Evolutionary conservation across 1,284 basidiomycete genomes (phyloP).

Genomic region (Malassezia arunalokei): DNA sequence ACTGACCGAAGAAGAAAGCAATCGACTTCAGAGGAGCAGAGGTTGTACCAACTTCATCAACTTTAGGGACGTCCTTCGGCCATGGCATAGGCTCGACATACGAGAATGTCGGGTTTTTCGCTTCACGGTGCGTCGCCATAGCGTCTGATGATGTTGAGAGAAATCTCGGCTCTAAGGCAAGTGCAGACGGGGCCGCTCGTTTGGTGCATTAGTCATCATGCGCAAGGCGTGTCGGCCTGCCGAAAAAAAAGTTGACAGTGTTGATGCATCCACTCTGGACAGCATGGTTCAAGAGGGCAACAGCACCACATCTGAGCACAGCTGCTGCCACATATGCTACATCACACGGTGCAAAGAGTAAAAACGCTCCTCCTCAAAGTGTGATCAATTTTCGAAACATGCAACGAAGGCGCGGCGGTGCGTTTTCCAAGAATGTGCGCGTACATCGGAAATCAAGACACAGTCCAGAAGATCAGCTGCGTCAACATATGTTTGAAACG

Average conservation of each 20-base stretch:
- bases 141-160: not conserved
- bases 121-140: conserved; percentile 45
- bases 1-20: conserved; percentile 88
- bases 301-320: not conserved
- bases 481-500: conserved; percentile 8
- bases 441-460: not conserved
- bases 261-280: not conserved
- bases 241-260: not conserved
- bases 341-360: not conserved
- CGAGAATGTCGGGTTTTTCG: conserved; percentile 39
- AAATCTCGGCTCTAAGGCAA: not conserved
- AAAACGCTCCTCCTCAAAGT: conserved; percentile 1
- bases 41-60: conserved; percentile 77
- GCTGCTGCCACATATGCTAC: not conserved
- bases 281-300: not conserved
- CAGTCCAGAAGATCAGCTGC: not conserved
- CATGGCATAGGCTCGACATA: conserved; percentile 41
- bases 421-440: conserved; percentile 7
- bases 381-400: conserved; percentile 16
- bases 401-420: conserved; percentile 12
- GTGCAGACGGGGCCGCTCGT: conserved; percentile 4
- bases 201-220: conserved; percentile 9
- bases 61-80: conserved; percentile 54
- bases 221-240: too few relatives aligned
- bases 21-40: conserved; percentile 92